Evolutionary conservation across 768 basidiomycete species (phyloP).

Genomic region (Podaxis sp.): DNA sequence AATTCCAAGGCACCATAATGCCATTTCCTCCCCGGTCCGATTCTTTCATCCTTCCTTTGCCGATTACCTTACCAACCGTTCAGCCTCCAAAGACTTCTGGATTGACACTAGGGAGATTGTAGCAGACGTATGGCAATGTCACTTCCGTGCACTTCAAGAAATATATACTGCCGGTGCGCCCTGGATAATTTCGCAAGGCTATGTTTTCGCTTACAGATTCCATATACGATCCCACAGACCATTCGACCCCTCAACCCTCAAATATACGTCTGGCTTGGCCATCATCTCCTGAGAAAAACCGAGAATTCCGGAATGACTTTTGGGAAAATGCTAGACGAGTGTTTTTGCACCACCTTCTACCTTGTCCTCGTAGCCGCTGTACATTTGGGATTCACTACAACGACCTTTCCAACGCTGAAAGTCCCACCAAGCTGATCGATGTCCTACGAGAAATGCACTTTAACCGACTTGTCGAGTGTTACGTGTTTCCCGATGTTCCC

Average conservation of each 20-base stretch:
- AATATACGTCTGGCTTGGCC: background rate
- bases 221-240: background rate
- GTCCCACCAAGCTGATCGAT: background rate
- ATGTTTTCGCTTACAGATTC: too few species aligned
- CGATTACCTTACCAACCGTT: background rate
- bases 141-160: background rate
- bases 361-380: background rate
- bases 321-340: background rate
- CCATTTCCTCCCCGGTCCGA: background rate
- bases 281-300: background rate
- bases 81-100: background rate
- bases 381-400: background rate
- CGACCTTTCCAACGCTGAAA: background rate
- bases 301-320: background rate
- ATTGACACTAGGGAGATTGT: background rate
- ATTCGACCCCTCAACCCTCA: background rate
- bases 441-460: background rate
- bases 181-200: background rate
- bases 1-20: background rate
- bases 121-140: background rate
- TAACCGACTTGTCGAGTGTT: background rate
- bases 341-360: background rate
- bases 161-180: background rate
- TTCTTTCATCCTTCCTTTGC: background rate
- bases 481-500: background rate